Evolutionary conservation across 352 stramenopile species (phyloP).

Genomic region (Lagenidium giganteum): DNA sequence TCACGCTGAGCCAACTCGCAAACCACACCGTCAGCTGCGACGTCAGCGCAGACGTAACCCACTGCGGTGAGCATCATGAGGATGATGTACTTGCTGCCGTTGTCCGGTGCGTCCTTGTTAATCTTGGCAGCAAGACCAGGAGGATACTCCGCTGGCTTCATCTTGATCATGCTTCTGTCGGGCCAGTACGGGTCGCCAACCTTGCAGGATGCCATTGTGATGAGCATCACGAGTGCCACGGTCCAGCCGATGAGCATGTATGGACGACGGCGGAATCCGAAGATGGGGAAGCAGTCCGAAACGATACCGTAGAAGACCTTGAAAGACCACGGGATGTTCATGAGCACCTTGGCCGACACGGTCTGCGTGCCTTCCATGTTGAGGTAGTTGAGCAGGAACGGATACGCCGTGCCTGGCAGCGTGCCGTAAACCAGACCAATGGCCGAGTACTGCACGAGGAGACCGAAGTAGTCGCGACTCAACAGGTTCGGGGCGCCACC

Average conservation of each 20-base stretch:
- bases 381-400: conserved; percentile 21
- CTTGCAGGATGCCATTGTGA: conserved; percentile 15
- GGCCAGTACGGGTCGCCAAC: conserved; percentile 22
- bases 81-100: conserved; percentile 20
- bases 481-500: conserved; percentile 15
- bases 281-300: conserved; percentile 24
- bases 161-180: conserved; percentile 7
- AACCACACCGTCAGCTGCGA: conserved; percentile 10
- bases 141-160: neutral
- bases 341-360: conserved; percentile 12
- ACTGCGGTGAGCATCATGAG: conserved; percentile 27
- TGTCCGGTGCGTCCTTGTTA: conserved; percentile 17
- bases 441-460: conserved; percentile 20
- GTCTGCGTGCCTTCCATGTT: conserved; percentile 22
- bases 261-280: conserved; percentile 23
- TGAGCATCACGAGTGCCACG: conserved; percentile 6
- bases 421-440: conserved; percentile 15
- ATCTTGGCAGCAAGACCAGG: conserved; percentile 5
- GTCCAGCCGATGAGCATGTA: conserved; percentile 32
- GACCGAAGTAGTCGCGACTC: conserved; percentile 15
- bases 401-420: conserved; percentile 21
- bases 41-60: conserved; percentile 21
- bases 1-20: conserved; percentile 11
- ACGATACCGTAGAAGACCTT: conserved; percentile 26
- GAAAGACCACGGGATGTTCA: conserved; percentile 25